Evolutionary conservation across 768 basidiomycete genomes (phyloP), one percentile per base, ranked within the genome.

Genomic region (Crucibulum laeve): DNA sequence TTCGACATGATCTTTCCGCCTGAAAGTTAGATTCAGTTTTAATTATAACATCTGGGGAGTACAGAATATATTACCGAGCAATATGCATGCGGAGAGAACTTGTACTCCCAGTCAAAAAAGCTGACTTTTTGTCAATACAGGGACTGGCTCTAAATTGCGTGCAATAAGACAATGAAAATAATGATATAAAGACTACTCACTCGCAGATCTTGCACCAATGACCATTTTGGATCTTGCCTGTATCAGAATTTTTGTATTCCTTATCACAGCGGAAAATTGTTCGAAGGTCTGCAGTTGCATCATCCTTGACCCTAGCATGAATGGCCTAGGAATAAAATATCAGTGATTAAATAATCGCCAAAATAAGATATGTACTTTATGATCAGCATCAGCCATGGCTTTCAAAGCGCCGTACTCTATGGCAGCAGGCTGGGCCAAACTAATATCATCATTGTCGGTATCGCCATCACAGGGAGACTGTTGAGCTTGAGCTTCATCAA

Each of bases 201-300:
- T 45, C 30, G 47, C 52, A 55, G 24, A 53, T 24, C 3, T 2
- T 15, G 40, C 54, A 55, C 48, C 51, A 52, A 33, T 53, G 44
- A 2, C 54, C 52, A 3, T 44, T 40, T 40, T 48, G 33, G 0
- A 33, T 23, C 15, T 25, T 32, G 4, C 51, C 44, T 0, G 44
- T 53, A 23, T 55, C 25, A 13, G 44, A 13, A 38, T 55, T 53
- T 10, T 28, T 18, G 5, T 25, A 30, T 13, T 33, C 39, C 8
- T 44, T 21, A 17, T 37, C 43, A 5, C 8, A 26, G n/a, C 40
- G 4, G 24, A 52, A 47, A 25, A 50, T 40, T 7, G 37, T 45
- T 6, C 22, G 14, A 10, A 49, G 38, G 24, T 49, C 47, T 24
- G 44, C 37, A 8, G 25, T 44, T n/a, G 11, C n/a, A 24, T 49